Evolutionary conservation across 2,329 filamentous ascomycete species (phyloP).

Genomic region (Aspergillus oerlinghausenensis): DNA sequence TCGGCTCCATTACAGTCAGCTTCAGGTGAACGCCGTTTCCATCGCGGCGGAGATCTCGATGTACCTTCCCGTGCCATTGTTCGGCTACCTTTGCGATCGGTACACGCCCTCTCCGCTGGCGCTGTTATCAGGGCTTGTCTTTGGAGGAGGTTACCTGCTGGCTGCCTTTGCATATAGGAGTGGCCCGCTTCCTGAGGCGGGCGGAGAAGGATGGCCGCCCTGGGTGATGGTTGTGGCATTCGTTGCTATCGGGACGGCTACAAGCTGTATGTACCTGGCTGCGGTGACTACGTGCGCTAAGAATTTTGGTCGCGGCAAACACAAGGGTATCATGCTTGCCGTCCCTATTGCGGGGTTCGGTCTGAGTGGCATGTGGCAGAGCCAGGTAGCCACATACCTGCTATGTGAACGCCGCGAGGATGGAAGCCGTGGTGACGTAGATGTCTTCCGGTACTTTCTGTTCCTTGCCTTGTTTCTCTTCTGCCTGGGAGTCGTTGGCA

Average conservation of each 20-base stretch:
- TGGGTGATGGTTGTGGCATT: slow-evolving; percentile 82
- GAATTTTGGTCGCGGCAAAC: slow-evolving; percentile 87
- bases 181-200: slow-evolving; percentile 49
- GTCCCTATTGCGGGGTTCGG: slow-evolving; percentile 90
- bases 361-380: slow-evolving; percentile 92
- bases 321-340: slow-evolving; percentile 83
- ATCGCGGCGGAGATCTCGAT: slow-evolving; percentile 82
- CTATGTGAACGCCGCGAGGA: slow-evolving; percentile 70
- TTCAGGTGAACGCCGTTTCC: slow-evolving; percentile 85
- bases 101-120: slow-evolving; percentile 75
- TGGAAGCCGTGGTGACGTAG: slow-evolving; percentile 52
- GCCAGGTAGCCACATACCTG: slow-evolving; percentile 75
- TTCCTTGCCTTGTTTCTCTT: slow-evolving; percentile 73
- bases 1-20: slow-evolving; percentile 79
- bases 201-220: slow-evolving; percentile 63
- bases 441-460: slow-evolving; percentile 82
- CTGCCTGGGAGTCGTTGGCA: slow-evolving; percentile 66
- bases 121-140: slow-evolving; percentile 65
- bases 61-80: slow-evolving; percentile 85
- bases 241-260: slow-evolving; percentile 74
- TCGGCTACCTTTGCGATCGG: slow-evolving; percentile 89
- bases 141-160: slow-evolving; percentile 75
- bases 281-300: slow-evolving; percentile 95
- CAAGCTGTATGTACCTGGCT: slow-evolving; percentile 81
- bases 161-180: slow-evolving; percentile 73